phyloP scores from a whole-genome alignment of 805 yeast species.

The Teunomyces tritomae region DNA sequence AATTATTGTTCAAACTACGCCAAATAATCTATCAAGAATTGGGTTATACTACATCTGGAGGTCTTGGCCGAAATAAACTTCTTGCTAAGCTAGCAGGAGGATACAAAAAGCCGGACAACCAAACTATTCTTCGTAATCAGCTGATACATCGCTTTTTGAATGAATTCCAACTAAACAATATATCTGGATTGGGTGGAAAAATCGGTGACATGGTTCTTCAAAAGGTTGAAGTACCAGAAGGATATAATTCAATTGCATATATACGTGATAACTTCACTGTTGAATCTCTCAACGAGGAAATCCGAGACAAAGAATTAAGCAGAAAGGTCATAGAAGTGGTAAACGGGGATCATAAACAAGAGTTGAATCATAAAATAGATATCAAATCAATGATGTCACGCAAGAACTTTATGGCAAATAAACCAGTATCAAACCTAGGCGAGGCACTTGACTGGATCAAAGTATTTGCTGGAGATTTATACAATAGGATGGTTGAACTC shows the following conservation, averaged over 20 bases:
- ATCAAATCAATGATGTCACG: conserved; percentile 86
- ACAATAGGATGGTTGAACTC: conserved; percentile 66
- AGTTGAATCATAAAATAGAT: conserved; percentile 55
- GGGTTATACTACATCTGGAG: conserved; percentile 88
- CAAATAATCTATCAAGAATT: conserved; percentile 48
- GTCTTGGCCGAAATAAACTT: conserved; percentile 72
- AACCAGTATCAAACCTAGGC: conserved; percentile 45
- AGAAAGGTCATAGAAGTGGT: conserved; percentile 57
- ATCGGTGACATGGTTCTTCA: conserved; percentile 59
- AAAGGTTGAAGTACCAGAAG: conserved; percentile 51
- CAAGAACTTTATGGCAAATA: conserved; percentile 66
- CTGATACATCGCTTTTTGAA: conserved; percentile 53
- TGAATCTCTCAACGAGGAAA: conserved; percentile 18
- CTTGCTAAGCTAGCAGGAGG: conserved; percentile 88
- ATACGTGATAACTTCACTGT: conserved; percentile 49
- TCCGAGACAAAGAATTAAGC: conserved; percentile 47
- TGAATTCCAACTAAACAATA: conserved; percentile 63
- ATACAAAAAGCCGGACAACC: conserved; percentile 79
- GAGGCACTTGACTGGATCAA: conserved; percentile 77
- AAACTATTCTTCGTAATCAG: conserved; percentile 62
- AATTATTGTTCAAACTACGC: conserved; percentile 54
- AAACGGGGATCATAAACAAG: conserved; percentile 58
- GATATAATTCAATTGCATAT: conserved; percentile 41
- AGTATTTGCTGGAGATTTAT: conserved; percentile 78
- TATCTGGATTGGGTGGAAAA: conserved; percentile 92